Conservation (phyloP, 164 flowering plant species). For the Aristolochia contorta region DNA sequence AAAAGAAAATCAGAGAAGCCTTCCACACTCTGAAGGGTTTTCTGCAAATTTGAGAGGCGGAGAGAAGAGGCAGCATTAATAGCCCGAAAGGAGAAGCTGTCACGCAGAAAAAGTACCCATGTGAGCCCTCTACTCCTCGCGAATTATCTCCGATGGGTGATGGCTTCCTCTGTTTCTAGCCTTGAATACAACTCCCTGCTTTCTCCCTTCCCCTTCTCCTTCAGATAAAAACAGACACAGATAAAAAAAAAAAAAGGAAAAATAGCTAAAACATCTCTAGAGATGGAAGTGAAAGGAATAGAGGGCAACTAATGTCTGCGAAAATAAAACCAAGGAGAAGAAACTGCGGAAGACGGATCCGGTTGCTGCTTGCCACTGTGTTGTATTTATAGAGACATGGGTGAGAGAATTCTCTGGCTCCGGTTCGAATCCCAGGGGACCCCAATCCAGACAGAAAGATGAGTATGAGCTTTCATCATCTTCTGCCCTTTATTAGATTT, state of each 20-base stretch:
- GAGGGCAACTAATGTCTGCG: no score
- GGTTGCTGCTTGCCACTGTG: conserved; percentile 1
- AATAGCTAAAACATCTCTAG: background rate
- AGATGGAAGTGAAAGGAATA: background rate
- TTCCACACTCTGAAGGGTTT: background rate
- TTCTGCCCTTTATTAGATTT: conserved; percentile 1
- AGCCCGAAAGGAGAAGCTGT: conserved; percentile 20
- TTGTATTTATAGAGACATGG: conserved; percentile 11
- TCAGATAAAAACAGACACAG: background rate
- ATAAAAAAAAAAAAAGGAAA: background rate
- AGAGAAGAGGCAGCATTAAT: conserved; percentile 12
- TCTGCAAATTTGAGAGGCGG: conserved; percentile 13
- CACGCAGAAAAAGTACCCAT: conserved; percentile 23
- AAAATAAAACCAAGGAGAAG: no score
- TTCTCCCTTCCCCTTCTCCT: background rate
- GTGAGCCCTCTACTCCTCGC: conserved; percentile 19
- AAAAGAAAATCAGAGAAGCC: background rate
- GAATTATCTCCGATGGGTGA: conserved; percentile 11
- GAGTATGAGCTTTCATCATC: conserved; percentile 3
- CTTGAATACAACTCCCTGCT: conserved; percentile 8
- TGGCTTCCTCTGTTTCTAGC: conserved; percentile 20
- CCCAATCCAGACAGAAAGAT: conserved; percentile 1
- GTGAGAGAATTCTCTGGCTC: conserved; percentile 6
- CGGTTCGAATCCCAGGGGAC: conserved; percentile 4
- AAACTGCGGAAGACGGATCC: background rate